Evolutionary conservation across 495 filamentous ascomycete genomes (phyloP).

Genomic region (Sporormia fimetaria): DNA sequence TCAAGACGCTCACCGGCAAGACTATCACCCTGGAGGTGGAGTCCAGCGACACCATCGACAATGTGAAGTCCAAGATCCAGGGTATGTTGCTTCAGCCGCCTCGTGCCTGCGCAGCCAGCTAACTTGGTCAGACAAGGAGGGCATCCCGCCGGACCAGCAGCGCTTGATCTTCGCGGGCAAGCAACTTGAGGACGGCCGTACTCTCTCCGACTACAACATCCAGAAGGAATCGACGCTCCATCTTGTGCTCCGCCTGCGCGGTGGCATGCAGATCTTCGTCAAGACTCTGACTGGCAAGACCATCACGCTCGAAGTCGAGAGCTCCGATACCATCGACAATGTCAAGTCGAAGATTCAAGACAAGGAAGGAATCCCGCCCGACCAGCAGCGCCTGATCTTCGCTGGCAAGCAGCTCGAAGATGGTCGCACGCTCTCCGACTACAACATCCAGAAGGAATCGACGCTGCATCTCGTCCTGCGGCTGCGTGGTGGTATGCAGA

Average conservation of each 20-base stretch:
- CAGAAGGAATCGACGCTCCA: conserved; percentile 97
- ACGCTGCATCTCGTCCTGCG: conserved; percentile 60
- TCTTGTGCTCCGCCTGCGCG: conserved; percentile 91
- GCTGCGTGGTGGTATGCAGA: conserved; percentile 66
- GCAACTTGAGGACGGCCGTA: conserved; percentile 95
- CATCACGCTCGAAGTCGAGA: conserved; percentile 96
- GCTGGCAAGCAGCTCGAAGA: conserved; percentile 64
- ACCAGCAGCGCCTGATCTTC: conserved; percentile 67
- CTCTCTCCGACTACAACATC: conserved; percentile 95
- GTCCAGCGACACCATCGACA: no score
- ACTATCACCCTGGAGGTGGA: no score
- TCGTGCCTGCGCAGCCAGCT: no score
- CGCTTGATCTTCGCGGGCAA: conserved; percentile 97
- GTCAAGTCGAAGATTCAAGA: conserved; percentile 75
- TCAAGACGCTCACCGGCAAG: no score
- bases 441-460: conserved; percentile 65
- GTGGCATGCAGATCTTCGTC: conserved; percentile 91
- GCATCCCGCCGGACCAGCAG: conserved; percentile 95
- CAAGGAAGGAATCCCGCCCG: conserved; percentile 67
- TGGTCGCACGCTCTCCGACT: conserved; percentile 58
- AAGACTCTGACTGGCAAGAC: conserved; percentile 79
- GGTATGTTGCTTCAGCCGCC: conserved; percentile 47
- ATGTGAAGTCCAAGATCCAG: no score
- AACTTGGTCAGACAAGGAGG: conserved; percentile 73
- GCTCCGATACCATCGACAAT: conserved; percentile 91